Evolutionary conservation across 306 rosid species (phyloP), one percentile per base, ranked within the genome.

Genomic region (Luffa acutangula): DNA sequence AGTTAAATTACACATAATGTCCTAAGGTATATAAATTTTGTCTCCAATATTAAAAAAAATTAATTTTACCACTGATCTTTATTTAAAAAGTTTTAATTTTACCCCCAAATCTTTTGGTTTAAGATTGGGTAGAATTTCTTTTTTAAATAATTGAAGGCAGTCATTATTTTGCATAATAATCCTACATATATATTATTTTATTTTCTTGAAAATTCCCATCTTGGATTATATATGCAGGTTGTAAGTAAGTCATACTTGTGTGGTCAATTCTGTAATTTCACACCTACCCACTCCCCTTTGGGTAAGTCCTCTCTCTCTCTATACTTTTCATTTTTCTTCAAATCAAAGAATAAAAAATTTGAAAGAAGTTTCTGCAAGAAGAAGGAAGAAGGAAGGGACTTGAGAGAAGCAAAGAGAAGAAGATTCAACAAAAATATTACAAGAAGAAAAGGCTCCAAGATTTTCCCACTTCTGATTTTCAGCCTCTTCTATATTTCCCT

Each of bases 171-270:
- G 7, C 6, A 56, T 63, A 63, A 25, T 25, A 25, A 25, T 25
- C 31, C 31, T 2, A 7, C 2, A 2, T 25, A 2, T 59, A 7
- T 10, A 10, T 33, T 15, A 7, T 66, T 59, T 45, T 34, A 75
- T 9, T 63, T 72, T 21, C 49, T 76, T 65, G 21, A 71, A 42
- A 25, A 43, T 4, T 20, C 73, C 42, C n/a, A 14, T 84, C 20
- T 42, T 83, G 2, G 5, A 14, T 42, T 54, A 9, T 45, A 10
- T 10, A 8, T 84, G 85, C 96, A 93, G 98, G 86, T 83, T 45
- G 91, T 8, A 93, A 91, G 81, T 91, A 85, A 86, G 66, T 58
- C 71, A 62, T 13, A 58, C 46, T 49, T 6, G 9, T 14, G 36
- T 43, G 53, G 76, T 0, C 37, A 70, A 45, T n/a, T 5, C 1